Conservation (phyloP, 1,284 basidiomycete species). For the Chondrostereum purpureum region DNA sequence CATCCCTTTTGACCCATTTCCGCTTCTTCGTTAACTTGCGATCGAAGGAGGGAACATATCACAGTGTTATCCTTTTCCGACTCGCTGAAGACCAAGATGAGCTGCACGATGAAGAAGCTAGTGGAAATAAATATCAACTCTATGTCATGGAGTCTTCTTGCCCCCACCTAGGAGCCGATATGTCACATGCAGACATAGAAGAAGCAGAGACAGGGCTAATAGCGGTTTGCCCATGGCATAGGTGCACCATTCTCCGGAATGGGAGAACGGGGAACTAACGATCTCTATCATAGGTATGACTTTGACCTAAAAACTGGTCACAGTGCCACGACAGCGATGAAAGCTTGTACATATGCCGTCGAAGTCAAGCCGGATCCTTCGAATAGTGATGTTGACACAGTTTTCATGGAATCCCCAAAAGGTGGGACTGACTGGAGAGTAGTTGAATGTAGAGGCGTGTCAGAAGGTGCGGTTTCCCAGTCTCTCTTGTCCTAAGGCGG, state of each 20-base stretch:
- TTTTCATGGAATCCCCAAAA: constrained; percentile 64
- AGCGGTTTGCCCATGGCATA: constrained; percentile 82
- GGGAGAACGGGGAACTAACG: neutral
- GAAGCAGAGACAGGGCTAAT: constrained; percentile 51
- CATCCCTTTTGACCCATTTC: constrained; percentile 51
- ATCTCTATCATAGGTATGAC: constrained; percentile 50
- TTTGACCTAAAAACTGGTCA: constrained; percentile 66
- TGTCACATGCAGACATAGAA: constrained; percentile 76
- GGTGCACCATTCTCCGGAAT: constrained; percentile 33
- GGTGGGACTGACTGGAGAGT: constrained; percentile 58
- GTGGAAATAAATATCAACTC: constrained; percentile 35
- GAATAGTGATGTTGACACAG: constrained; percentile 37
- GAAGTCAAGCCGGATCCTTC: constrained; percentile 37
- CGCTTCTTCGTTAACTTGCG: constrained; percentile 65
- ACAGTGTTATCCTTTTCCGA: constrained; percentile 68
- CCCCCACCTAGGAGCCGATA: constrained; percentile 79
- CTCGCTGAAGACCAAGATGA: constrained; percentile 32
- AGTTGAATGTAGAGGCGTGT: constrained; percentile 74
- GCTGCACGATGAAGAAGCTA: neutral
- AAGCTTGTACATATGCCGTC: constrained; percentile 74
- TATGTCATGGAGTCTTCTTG: constrained; percentile 85
- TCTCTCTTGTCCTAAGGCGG: too few relatives aligned
- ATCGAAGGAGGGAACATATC: constrained; percentile 57
- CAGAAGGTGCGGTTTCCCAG: constrained; percentile 55
- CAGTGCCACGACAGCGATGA: constrained; percentile 67